These are phyloP conservation scores for Endocladia muricata DNA, from an alignment of 31 red algal genomes.

Conservation along the genomic window DNA sequence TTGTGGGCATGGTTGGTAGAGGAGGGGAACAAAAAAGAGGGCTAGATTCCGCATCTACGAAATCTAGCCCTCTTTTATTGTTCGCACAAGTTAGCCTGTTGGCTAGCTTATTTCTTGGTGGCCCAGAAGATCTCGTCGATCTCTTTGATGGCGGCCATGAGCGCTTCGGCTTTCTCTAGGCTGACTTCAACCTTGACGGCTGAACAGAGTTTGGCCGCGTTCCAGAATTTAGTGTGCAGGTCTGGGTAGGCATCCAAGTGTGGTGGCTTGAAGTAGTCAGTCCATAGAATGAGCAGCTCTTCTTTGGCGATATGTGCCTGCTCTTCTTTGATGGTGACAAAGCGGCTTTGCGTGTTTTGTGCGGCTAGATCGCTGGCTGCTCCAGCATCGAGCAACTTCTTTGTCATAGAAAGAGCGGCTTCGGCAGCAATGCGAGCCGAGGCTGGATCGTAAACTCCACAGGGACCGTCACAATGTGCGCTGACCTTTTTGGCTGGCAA, in stretches of 20 bases:
- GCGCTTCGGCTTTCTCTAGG: not conserved
- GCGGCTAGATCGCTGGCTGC: not conserved
- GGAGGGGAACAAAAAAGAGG: too few relatives aligned
- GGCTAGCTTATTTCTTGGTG: too few relatives aligned
- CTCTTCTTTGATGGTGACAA: not conserved
- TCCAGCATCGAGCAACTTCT: not conserved
- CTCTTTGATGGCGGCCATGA: not conserved
- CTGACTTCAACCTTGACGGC: not conserved
- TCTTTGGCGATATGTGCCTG: not conserved
- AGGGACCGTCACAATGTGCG: not conserved
- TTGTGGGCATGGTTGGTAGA: too few relatives aligned
- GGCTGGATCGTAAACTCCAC: not conserved
- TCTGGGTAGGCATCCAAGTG: not conserved
- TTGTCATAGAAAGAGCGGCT: not conserved
- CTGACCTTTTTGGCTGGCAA: not conserved
- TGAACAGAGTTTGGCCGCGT: conserved; percentile 3
- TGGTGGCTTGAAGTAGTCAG: conserved; percentile 1
- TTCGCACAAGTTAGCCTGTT: too few relatives aligned
- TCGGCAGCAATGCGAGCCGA: not conserved
- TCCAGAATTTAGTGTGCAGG: not conserved
- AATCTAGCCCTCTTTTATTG: too few relatives aligned
- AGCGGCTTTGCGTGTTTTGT: not conserved
- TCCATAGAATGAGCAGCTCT: conserved; percentile 1
- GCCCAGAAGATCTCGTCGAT: not conserved
- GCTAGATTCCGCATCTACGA: too few relatives aligned